phyloP scores from a whole-genome alignment of 192 early-diverging fungal species.

The Cetraspora pellucida region DNA sequence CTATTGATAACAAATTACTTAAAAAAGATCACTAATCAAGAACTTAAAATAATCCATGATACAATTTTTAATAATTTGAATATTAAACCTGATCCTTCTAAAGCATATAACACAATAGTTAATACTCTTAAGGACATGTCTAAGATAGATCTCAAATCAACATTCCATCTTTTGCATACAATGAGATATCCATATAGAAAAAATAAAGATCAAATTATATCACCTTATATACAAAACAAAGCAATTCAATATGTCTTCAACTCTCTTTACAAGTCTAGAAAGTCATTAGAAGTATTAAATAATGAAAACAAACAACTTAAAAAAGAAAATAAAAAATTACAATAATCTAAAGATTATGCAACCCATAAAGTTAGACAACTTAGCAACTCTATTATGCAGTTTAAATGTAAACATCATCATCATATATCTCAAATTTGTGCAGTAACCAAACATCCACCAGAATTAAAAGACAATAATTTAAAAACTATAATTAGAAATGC shows the following conservation, averaged over 20 bases:
- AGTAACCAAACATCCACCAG: neutral
- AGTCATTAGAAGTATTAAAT: too few relatives aligned
- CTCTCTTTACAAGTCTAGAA: neutral
- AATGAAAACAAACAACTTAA: neutral
- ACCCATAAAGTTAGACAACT: neutral
- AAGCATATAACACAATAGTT: conserved; percentile 5
- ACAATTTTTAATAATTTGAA: neutral
- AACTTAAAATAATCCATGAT: conserved; percentile 2
- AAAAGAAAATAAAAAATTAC: neutral
- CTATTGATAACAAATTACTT: conserved; percentile 1
- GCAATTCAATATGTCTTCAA: neutral
- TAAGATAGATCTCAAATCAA: too few relatives aligned
- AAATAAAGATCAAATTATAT: conserved; percentile 16
- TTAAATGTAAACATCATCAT: neutral
- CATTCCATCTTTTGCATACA: neutral
- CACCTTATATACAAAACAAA: conserved; percentile 16
- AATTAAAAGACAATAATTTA: neutral
- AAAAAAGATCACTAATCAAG: conserved; percentile 2
- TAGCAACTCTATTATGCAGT: neutral
- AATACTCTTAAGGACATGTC: neutral
- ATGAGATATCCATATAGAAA: conserved; percentile 17
- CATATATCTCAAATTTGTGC: conserved; percentile 2
- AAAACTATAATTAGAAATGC: neutral
- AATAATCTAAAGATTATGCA: neutral
- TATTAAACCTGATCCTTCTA: conserved; percentile 3